phyloP scores from a whole-genome alignment of 2,329 filamentous ascomycete genomes.

The Trichoderma harzianum region DNA sequence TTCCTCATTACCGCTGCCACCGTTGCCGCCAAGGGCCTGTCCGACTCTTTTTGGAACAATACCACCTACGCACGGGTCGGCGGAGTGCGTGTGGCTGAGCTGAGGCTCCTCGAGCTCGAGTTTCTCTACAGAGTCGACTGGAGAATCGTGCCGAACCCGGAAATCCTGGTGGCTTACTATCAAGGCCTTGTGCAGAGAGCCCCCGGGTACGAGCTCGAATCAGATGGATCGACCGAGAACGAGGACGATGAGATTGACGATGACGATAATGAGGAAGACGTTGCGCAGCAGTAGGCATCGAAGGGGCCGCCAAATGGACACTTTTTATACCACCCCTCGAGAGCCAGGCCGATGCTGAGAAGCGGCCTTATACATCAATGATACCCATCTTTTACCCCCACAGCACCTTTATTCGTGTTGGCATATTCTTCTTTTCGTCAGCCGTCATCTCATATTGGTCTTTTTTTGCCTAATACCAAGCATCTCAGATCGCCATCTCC shows the following conservation, averaged over 20 bases:
- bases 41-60: slow-evolving; percentile 98
- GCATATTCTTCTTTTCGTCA: background rate
- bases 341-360: background rate
- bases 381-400: slow-evolving; percentile 16
- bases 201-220: slow-evolving; percentile 52
- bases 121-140: slow-evolving; percentile 91
- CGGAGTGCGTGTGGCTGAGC: slow-evolving; percentile 82
- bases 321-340: background rate
- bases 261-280: slow-evolving; percentile 24
- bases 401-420: background rate
- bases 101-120: slow-evolving; percentile 88
- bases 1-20: slow-evolving; percentile 96
- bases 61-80: slow-evolving; percentile 92
- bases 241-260: slow-evolving; percentile 33
- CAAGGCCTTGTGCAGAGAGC: slow-evolving; percentile 72
- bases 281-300: background rate
- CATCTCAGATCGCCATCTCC: background rate
- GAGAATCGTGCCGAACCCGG: slow-evolving; percentile 94
- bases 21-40: slow-evolving; percentile 92
- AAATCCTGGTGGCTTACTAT: slow-evolving; percentile 92
- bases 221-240: slow-evolving; percentile 33
- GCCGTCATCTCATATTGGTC: slow-evolving; percentile 1
- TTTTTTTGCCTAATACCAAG: background rate
- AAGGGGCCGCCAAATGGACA: background rate
- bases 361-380: slow-evolving; percentile 10